Conservation (phyloP, 2,329 filamentous ascomycete genomes). For the Dactylella cylindrospora region DNA sequence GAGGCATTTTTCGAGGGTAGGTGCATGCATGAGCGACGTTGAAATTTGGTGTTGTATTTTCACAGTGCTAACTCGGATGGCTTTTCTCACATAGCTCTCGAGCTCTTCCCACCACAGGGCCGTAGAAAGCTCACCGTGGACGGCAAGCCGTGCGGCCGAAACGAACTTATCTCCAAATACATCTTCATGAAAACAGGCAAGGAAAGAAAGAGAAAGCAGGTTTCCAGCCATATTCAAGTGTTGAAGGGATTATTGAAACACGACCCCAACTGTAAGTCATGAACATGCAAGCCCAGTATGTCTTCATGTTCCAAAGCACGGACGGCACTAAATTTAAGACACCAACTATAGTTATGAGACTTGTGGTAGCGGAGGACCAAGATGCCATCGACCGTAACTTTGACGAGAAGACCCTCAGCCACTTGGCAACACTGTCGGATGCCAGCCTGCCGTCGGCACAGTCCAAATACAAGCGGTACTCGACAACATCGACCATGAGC, state of each 20-base stretch:
- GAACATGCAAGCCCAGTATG: too few relatives aligned
- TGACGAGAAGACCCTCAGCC: constrained; percentile 43
- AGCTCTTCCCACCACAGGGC: constrained; percentile 67
- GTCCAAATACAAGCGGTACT: constrained; percentile 42
- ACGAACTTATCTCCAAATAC: constrained; percentile 71
- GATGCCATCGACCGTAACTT: constrained; percentile 41
- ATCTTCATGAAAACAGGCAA: constrained; percentile 57
- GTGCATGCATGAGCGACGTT: too few relatives aligned
- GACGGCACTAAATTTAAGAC: constrained; percentile 35
- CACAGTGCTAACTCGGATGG: constrained; percentile 1
- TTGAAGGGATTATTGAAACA: constrained; percentile 67
- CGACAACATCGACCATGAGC: constrained; percentile 35
- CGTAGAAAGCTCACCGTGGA: constrained; percentile 67
- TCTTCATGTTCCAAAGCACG: constrained; percentile 16
- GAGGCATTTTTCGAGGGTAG: constrained; percentile 68
- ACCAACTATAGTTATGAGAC: constrained; percentile 43
- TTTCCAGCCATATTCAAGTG: constrained; percentile 71
- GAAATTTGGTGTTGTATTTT: constrained; percentile 22
- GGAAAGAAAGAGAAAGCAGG: constrained; percentile 61
- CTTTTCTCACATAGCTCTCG: constrained; percentile 57
- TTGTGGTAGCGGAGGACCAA: constrained; percentile 43
- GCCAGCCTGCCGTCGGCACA: constrained; percentile 26
- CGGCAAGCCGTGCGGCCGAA: constrained; percentile 66
- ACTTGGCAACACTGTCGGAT: constrained; percentile 37
- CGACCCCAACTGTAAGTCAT: constrained; percentile 64